Evolutionary conservation across 495 filamentous ascomycete species (phyloP).

Genomic region (Pseudevernia furfuracea): DNA sequence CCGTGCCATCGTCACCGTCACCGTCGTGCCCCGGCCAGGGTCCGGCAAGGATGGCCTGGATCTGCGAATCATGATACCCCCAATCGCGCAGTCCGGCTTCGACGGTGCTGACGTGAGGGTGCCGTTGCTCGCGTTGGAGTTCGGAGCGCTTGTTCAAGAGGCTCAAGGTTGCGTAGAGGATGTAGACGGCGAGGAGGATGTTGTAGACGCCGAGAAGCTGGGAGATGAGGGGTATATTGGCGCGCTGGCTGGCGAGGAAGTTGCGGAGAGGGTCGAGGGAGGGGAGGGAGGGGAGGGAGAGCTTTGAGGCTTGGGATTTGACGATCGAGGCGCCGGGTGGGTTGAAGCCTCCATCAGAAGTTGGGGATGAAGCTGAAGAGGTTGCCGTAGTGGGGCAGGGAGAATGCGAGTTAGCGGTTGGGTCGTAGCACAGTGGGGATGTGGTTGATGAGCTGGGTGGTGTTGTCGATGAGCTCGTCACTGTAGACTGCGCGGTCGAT

Average conservation of each 20-base stretch:
- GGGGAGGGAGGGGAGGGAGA: not conserved
- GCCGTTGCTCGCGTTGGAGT: too few species aligned
- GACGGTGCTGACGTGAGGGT: too few species aligned
- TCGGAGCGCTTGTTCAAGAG: not conserved
- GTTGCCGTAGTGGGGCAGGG: slow-evolving; percentile 10
- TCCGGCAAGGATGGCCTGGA: too few species aligned
- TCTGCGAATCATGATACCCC: not conserved
- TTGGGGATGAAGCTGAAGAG: not conserved
- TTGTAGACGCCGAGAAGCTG: too few species aligned
- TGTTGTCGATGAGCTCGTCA: too few species aligned
- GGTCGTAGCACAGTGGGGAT: slow-evolving; percentile 20
- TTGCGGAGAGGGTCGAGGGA: too few species aligned
- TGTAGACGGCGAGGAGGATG: not conserved
- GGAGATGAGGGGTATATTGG: not conserved
- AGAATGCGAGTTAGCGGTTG: slow-evolving; percentile 3
- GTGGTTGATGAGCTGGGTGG: not conserved
- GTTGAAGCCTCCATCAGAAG: not conserved
- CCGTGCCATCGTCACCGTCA: too few species aligned
- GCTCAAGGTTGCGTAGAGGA: not conserved
- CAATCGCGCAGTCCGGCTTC: not conserved
- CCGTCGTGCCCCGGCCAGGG: too few species aligned
- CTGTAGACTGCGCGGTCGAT: not conserved
- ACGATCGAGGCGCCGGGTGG: slow-evolving; percentile 8
- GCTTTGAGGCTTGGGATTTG: not conserved
- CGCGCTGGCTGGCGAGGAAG: too few species aligned